Conservation (phyloP, 345 rosid genomes). For the Brassica juncea region DNA sequence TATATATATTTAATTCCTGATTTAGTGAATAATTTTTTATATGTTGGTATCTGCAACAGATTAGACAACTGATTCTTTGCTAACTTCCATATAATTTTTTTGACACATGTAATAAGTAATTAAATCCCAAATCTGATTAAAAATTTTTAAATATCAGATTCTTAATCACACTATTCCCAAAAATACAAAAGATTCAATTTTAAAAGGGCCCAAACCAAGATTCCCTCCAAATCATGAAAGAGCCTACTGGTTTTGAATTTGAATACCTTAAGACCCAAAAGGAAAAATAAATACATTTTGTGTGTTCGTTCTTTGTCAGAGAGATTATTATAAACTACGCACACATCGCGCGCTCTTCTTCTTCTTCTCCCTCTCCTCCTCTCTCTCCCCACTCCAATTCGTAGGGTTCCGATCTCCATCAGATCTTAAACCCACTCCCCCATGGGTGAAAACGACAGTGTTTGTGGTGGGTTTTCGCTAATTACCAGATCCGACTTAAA, state of each 20-base stretch:
- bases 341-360: constrained; percentile 41
- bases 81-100: neutral
- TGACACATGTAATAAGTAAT: neutral
- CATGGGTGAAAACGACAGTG: constrained; percentile 46
- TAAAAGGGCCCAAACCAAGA: neutral
- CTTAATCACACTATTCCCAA: neutral
- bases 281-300: neutral
- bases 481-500: constrained; percentile 43
- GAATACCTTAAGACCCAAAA: neutral
- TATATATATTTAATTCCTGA: neutral
- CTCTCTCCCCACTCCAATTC: constrained; percentile 14
- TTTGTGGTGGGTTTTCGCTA: constrained; percentile 20
- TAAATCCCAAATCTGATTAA: neutral
- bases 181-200: neutral
- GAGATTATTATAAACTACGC: constrained; percentile 28
- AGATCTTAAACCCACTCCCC: constrained; percentile 29
- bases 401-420: constrained; percentile 5
- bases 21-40: neutral
- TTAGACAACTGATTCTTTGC: neutral
- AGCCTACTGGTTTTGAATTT: neutral
- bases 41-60: neutral
- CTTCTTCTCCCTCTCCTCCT: neutral
- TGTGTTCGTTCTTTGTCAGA: constrained; percentile 18
- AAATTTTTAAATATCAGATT: too few species aligned
- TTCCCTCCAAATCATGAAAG: neutral